Percentiles rank a stretch among this genome's conserved stretches.
phyloP scores from a whole-genome alignment of 2,329 filamentous ascomycete genomes.

The Aspergillus oerlinghausenensis region DNA sequence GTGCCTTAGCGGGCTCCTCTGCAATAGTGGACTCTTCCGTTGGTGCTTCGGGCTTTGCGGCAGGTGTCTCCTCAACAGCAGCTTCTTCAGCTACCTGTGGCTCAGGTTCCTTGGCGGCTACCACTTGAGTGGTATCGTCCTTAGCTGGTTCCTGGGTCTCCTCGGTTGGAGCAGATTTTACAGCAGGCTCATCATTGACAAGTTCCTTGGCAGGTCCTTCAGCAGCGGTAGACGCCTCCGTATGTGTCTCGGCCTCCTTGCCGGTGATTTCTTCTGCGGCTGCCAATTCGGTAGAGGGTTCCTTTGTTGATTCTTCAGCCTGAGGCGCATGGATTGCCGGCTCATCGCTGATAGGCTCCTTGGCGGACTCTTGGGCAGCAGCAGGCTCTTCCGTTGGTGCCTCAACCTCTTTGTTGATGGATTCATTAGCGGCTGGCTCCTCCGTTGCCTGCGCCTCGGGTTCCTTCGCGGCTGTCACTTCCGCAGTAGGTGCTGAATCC shows the following conservation, averaged over 20 bases:
- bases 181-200: neutral
- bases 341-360: slow-evolving; percentile 4
- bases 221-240: neutral
- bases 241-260: neutral
- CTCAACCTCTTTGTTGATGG: slow-evolving; percentile 4
- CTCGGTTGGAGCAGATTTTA: neutral
- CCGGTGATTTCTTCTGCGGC: neutral
- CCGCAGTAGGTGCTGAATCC: neutral
- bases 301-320: neutral
- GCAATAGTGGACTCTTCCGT: neutral
- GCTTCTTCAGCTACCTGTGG: slow-evolving; percentile 4
- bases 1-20: slow-evolving; percentile 1
- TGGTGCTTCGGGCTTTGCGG: neutral
- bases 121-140: slow-evolving; percentile 1
- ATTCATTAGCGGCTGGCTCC: slow-evolving; percentile 9
- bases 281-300: slow-evolving; percentile 1
- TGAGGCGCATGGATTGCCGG: neutral
- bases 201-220: slow-evolving; percentile 4
- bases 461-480: slow-evolving; percentile 9
- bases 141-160: slow-evolving; percentile 1
- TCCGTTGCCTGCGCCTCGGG: slow-evolving; percentile 6
- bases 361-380: slow-evolving; percentile 4
- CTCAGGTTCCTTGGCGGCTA: slow-evolving; percentile 6
- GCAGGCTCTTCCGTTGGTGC: slow-evolving; percentile 2
- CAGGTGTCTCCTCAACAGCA: neutral